phyloP scores from a whole-genome alignment of 2,329 filamentous ascomycete species.

The Juglanconis juglandina region DNA sequence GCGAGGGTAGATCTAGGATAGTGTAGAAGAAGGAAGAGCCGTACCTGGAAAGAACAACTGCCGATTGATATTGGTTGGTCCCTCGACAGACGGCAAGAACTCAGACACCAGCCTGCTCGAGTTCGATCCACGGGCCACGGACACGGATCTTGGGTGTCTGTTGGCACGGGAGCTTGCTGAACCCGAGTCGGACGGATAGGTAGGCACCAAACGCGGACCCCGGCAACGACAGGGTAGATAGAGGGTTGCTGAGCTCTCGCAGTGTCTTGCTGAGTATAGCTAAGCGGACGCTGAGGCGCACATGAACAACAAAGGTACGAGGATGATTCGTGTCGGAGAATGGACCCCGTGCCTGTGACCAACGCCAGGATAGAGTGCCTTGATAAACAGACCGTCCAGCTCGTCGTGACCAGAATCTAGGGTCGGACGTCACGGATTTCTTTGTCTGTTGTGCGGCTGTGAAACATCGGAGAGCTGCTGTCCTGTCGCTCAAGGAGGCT shows the following conservation, averaged over 20 bases:
- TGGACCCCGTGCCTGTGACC: slow-evolving; percentile 3
- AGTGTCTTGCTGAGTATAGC: slow-evolving; percentile 1
- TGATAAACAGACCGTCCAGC: slow-evolving; percentile 7
- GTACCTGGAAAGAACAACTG: slow-evolving; percentile 16
- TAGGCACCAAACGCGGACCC: slow-evolving; percentile 13
- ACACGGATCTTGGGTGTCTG: slow-evolving; percentile 13
- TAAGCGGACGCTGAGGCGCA: slow-evolving; percentile 7
- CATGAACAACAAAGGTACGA: slow-evolving; percentile 9
- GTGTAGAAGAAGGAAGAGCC: slow-evolving; percentile 1
- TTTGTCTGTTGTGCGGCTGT: slow-evolving; percentile 30
- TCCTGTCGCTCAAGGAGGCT: slow-evolving; percentile 22
- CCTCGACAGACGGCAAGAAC: slow-evolving; percentile 11
- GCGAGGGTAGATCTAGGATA: slow-evolving; percentile 25
- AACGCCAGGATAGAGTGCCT: slow-evolving; percentile 4
- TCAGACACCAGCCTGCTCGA: slow-evolving; percentile 13
- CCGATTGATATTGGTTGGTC: slow-evolving; percentile 9
- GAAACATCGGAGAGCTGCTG: slow-evolving; percentile 30
- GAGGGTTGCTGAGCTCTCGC: not conserved
- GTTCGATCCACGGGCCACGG: slow-evolving; percentile 6
- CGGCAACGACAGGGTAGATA: slow-evolving; percentile 4
- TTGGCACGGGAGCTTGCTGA: slow-evolving; percentile 20
- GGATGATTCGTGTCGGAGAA: slow-evolving; percentile 7
- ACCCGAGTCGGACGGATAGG: slow-evolving; percentile 18
- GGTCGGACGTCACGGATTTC: slow-evolving; percentile 25
- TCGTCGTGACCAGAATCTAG: slow-evolving; percentile 8